phyloP scores from a whole-genome alignment of 2,329 filamentous ascomycete species.

The Cladosporium oxysporum region DNA sequence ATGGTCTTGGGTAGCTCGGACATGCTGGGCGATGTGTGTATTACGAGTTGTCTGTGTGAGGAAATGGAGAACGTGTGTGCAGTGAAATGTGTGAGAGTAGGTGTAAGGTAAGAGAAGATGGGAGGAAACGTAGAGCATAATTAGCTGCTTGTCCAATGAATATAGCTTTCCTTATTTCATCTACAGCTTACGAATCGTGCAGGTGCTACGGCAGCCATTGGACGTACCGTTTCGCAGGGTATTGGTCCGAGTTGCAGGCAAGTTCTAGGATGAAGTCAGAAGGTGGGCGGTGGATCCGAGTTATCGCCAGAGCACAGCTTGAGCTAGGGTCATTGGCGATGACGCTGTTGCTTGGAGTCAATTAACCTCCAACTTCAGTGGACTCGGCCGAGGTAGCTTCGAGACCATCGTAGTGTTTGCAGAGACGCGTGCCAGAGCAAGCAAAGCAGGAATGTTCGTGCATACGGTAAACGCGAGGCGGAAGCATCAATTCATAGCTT shows the following conservation, averaged over 20 bases:
- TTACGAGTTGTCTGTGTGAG: background rate
- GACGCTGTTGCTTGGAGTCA: background rate
- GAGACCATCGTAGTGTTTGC: background rate
- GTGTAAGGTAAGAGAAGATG: background rate
- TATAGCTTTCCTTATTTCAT: background rate
- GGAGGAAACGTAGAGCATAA: background rate
- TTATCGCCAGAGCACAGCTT: background rate
- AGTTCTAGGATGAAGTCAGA: slow-evolving; percentile 18
- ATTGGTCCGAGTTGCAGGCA: background rate
- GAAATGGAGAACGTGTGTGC: background rate
- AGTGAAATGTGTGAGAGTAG: background rate
- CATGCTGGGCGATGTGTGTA: background rate
- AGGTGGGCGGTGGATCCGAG: background rate
- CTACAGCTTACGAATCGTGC: slow-evolving; percentile 8
- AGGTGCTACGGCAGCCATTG: background rate
- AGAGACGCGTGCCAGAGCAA: background rate
- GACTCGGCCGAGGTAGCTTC: background rate
- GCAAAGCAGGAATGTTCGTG: background rate
- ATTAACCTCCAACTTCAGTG: background rate
- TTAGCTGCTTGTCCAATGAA: background rate
- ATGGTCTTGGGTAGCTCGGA: slow-evolving; percentile 28
- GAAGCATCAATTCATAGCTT: background rate
- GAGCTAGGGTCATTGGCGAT: background rate
- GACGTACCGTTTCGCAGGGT: background rate
- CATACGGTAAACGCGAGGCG: background rate